Conservation (phyloP, 2,329 filamentous ascomycete species). For the Neofusicoccum sp. region DNA sequence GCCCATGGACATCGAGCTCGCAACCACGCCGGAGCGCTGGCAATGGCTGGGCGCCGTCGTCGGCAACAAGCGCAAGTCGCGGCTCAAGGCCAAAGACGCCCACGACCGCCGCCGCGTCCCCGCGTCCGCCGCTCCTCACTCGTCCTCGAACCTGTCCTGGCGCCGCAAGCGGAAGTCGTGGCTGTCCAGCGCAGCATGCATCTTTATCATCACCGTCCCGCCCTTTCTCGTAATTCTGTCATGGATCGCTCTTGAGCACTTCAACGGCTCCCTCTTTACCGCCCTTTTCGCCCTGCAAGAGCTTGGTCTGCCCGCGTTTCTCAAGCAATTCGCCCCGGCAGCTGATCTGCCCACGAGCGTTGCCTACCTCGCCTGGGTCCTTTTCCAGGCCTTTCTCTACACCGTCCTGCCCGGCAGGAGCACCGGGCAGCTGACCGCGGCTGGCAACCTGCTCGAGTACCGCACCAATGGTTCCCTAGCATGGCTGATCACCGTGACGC, state of each 20-base stretch:
- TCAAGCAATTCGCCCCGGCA: conserved; percentile 11
- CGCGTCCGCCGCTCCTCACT: neutral
- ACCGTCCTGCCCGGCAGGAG: conserved; percentile 17
- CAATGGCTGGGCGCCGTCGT: conserved; percentile 20
- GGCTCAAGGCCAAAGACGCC: conserved; percentile 8
- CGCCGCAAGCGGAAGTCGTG: conserved; percentile 19
- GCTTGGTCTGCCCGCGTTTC: conserved; percentile 12
- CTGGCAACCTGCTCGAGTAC: conserved; percentile 20
- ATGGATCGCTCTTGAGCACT: conserved; percentile 21
- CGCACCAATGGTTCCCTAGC: conserved; percentile 19
- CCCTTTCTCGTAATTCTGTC: conserved; percentile 16
- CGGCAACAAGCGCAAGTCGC: conserved; percentile 6
- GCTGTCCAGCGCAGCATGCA: conserved; percentile 7
- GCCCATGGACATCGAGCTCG: conserved; percentile 9
- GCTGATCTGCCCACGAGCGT: conserved; percentile 4
- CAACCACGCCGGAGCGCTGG: conserved; percentile 17
- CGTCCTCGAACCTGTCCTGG: conserved; percentile 18
- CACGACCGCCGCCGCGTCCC: conserved; percentile 9
- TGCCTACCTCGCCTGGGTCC: conserved; percentile 13
- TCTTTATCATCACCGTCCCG: conserved; percentile 21
- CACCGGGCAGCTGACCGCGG: conserved; percentile 18
- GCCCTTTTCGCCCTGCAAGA: conserved; percentile 8
- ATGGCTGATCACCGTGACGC: conserved; percentile 7
- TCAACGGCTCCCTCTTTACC: conserved; percentile 13
- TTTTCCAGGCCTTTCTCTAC: conserved; percentile 22